A percentile compares a stretch with the other conserved stretches of the same genome.
These are phyloP conservation scores for Arachnomyces sp. DNA, from an alignment of 2,329 filamentous ascomycete genomes.

Conservation along the genomic window DNA sequence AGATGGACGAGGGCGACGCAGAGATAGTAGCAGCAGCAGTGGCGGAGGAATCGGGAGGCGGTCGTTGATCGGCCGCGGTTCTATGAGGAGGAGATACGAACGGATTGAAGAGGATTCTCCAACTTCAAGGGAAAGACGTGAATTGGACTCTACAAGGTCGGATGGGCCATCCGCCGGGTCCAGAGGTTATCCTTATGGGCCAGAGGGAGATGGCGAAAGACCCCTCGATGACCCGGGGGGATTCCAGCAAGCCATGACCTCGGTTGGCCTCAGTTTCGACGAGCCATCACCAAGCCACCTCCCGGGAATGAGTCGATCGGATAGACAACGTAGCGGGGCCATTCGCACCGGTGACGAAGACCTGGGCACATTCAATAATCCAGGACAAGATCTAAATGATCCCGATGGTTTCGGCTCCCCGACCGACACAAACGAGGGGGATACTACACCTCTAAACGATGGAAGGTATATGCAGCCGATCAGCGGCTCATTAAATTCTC, in stretches of 20 bases:
- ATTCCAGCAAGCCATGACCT: constrained; percentile 37
- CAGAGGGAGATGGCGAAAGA: constrained; percentile 19
- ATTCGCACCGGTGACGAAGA: constrained; percentile 19
- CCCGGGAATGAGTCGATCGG: background rate
- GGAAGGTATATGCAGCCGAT: constrained; percentile 50
- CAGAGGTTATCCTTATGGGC: constrained; percentile 13
- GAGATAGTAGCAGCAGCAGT: constrained; percentile 22
- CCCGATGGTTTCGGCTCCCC: constrained; percentile 50
- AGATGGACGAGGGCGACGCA: constrained; percentile 23
- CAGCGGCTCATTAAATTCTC: constrained; percentile 39
- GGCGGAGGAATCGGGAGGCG: constrained; percentile 38
- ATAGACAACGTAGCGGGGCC: constrained; percentile 6
- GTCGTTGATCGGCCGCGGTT: constrained; percentile 33
- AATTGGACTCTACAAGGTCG: constrained; percentile 17
- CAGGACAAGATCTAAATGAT: constrained; percentile 29
- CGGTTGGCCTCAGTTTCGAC: constrained; percentile 35
- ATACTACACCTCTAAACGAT: constrained; percentile 56
- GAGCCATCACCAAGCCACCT: constrained; percentile 15
- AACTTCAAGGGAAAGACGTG: constrained; percentile 29
- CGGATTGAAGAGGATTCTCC: constrained; percentile 48
- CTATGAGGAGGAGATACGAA: constrained; percentile 40
- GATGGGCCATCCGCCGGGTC: constrained; percentile 16
- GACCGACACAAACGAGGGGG: constrained; percentile 44
- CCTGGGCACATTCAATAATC: constrained; percentile 13
- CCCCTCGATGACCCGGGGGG: constrained; percentile 26